Evolutionary conservation across 345 rosid species (phyloP).

Genomic region (Salix brachista): DNA sequence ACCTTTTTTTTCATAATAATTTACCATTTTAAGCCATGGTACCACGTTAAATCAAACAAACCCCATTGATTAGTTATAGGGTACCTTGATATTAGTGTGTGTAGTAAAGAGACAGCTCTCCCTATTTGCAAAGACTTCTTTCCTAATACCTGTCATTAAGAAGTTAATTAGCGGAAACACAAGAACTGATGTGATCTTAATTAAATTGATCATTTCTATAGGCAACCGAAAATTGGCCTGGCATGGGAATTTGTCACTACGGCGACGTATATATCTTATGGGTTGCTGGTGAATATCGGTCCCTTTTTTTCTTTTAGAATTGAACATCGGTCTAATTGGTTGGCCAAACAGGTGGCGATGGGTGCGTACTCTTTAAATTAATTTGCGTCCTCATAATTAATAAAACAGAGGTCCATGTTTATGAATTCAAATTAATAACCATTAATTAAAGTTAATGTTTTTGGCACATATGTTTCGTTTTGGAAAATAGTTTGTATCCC

Average conservation of each 20-base stretch:
- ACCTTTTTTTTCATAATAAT: background rate
- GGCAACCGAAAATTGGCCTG: background rate
- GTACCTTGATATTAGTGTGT: conserved; percentile 14
- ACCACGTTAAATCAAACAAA: conserved; percentile 43
- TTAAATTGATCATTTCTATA: background rate
- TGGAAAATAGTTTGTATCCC: too few species aligned
- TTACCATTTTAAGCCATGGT: conserved; percentile 29
- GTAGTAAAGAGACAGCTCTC: conserved; percentile 45
- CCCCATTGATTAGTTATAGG: conserved; percentile 17
- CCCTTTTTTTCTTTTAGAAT: too few species aligned
- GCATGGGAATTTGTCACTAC: background rate
- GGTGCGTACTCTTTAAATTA: background rate
- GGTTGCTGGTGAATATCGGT: background rate
- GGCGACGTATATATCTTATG: background rate
- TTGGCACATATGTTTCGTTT: background rate
- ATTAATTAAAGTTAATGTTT: conserved; percentile 13
- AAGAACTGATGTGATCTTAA: background rate
- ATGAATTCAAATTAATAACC: conserved; percentile 12
- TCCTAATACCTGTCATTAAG: conserved; percentile 30
- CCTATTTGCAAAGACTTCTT: conserved; percentile 33
- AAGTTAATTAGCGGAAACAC: conserved; percentile 13
- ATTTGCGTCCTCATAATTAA: background rate
- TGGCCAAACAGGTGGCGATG: background rate
- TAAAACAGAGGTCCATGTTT: background rate
- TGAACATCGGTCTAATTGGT: background rate